A percentile compares a stretch with the other conserved stretches of the same genome.
phyloP scores from a whole-genome alignment of 768 basidiomycete species.

The Tulasnella sp. region DNA sequence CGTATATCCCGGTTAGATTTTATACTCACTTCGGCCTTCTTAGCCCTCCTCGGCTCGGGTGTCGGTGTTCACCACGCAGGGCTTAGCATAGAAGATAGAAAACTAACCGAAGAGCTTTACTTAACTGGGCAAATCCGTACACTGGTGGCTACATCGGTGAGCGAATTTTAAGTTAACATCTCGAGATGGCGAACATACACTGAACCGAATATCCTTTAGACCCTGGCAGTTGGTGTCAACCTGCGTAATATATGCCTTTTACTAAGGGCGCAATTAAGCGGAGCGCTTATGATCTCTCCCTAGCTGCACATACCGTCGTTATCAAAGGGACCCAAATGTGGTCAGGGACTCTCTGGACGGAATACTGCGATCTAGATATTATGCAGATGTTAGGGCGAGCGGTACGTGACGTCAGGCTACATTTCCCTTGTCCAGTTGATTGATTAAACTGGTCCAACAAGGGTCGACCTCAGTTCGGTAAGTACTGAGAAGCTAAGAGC shows the following conservation, averaged over 20 bases:
- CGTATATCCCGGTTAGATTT: too few species aligned
- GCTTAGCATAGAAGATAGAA: conserved; percentile 66
- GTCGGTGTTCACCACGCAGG: conserved; percentile 94
- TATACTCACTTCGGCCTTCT: neutral
- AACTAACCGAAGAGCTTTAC: conserved; percentile 68
- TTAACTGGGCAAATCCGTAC: conserved; percentile 58
- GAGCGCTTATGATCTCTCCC: neutral
- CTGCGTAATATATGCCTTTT: conserved; percentile 56
- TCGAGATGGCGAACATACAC: neutral
- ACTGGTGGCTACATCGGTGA: conserved; percentile 78
- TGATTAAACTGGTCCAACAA: conserved; percentile 33
- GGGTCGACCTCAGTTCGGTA: conserved; percentile 90
- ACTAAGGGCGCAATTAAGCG: neutral
- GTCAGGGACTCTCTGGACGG: conserved; percentile 60
- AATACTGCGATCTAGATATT: conserved; percentile 89
- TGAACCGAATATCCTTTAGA: conserved; percentile 46
- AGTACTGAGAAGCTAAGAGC: neutral
- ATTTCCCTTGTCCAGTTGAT: neutral
- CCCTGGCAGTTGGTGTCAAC: conserved; percentile 94
- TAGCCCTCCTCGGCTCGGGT: conserved; percentile 65
- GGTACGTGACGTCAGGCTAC: conserved; percentile 42
- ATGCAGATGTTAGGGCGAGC: conserved; percentile 97
- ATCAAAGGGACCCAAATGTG: conserved; percentile 87
- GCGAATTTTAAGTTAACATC: conserved; percentile 31
- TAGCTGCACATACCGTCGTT: conserved; percentile 89